These are phyloP conservation scores for Epichloe bromicola DNA, from an alignment of 2,329 filamentous ascomycete species.

Conservation along the genomic window DNA sequence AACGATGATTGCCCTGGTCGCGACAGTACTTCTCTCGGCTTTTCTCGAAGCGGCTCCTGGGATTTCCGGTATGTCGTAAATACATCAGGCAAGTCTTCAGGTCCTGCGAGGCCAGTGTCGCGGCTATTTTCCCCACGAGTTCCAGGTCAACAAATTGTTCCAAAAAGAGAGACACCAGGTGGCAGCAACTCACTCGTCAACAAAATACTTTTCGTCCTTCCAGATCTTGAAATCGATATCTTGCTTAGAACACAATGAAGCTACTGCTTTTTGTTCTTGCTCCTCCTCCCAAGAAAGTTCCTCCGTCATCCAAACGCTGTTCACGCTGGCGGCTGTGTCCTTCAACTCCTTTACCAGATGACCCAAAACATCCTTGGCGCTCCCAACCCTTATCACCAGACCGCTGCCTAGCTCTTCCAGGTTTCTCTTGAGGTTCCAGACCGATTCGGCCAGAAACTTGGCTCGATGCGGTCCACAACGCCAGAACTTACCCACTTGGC, in stretches of 20 bases:
- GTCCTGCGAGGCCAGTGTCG: constrained; percentile 45
- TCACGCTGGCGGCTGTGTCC: constrained; percentile 32
- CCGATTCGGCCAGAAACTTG: constrained; percentile 57
- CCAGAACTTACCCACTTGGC: constrained; percentile 54
- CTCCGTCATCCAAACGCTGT: constrained; percentile 59
- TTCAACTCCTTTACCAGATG: constrained; percentile 39
- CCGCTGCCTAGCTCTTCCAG: constrained; percentile 47
- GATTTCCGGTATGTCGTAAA: constrained; percentile 65
- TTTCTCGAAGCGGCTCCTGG: constrained; percentile 55
- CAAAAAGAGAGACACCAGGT: background rate
- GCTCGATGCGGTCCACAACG: constrained; percentile 59
- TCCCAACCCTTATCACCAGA: constrained; percentile 51
- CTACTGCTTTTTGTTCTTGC: constrained; percentile 45
- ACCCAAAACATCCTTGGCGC: constrained; percentile 42
- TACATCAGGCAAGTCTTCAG: constrained; percentile 54
- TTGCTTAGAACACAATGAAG: constrained; percentile 35
- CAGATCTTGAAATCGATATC: constrained; percentile 51
- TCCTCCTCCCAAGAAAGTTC: constrained; percentile 60
- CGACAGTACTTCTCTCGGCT: constrained; percentile 45
- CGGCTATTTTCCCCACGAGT: constrained; percentile 31
- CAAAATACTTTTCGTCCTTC: constrained; percentile 64
- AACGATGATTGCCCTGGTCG: constrained; percentile 37
- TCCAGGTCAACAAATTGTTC: background rate
- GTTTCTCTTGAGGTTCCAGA: constrained; percentile 57
- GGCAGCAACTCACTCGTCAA: constrained; percentile 55